These are phyloP conservation scores for Calvatia gigantea DNA, from an alignment of 768 basidiomycete genomes.

Conservation along the genomic window DNA sequence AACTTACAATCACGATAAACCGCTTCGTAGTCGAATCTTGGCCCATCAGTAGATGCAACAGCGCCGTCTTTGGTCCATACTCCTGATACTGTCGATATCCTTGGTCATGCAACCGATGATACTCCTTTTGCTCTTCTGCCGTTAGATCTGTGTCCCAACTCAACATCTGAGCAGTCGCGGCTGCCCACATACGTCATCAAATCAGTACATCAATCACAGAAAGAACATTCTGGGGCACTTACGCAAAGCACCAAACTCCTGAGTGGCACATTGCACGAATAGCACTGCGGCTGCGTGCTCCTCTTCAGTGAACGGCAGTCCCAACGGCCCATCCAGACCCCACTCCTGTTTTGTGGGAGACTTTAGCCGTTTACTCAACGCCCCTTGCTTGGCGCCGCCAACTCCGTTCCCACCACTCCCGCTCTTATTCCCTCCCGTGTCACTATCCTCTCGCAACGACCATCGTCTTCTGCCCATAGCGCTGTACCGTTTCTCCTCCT, in stretches of 20 bases:
- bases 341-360: slow-evolving; percentile 5
- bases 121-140: slow-evolving; percentile 9
- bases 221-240: background rate
- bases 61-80: slow-evolving; percentile 11
- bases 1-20: slow-evolving; percentile 12
- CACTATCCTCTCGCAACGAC: slow-evolving; percentile 9
- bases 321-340: slow-evolving; percentile 5
- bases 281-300: slow-evolving; percentile 11
- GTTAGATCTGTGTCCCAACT: slow-evolving; percentile 13
- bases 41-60: slow-evolving; percentile 12
- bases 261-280: slow-evolving; percentile 12
- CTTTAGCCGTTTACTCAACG: slow-evolving; percentile 7
- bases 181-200: background rate
- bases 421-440: background rate
- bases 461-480: slow-evolving; percentile 7
- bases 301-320: slow-evolving; percentile 11
- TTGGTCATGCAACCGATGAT: slow-evolving; percentile 12
- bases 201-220: background rate
- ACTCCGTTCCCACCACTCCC: background rate
- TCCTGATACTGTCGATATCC: slow-evolving; percentile 12
- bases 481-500: slow-evolving; percentile 10
- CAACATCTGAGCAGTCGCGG: slow-evolving; percentile 12
- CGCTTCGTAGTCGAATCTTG: slow-evolving; percentile 13
- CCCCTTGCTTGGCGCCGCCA: background rate
- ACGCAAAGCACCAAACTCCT: slow-evolving; percentile 11